Conservation (phyloP, 73 alveolate genomes). For the Blepharisma stoltei region DNA sequence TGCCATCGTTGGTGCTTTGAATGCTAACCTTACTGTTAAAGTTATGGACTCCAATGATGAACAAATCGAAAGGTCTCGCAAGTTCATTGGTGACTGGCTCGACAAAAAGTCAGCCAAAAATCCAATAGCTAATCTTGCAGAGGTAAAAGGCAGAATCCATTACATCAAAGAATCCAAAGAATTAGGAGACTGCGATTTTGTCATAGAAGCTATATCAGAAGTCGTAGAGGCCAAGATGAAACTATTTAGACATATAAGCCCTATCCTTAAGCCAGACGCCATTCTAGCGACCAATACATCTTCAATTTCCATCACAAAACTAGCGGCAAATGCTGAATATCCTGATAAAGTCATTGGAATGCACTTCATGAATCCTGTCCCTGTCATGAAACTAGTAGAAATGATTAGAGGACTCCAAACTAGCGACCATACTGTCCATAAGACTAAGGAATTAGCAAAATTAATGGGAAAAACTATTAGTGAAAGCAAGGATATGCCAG, state of each 20-base stretch:
- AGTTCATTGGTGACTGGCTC: conserved; percentile 65
- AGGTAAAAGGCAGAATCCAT: conserved; percentile 42
- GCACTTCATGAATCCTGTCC: conserved; percentile 98
- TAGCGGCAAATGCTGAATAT: conserved; percentile 80
- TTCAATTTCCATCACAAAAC: conserved; percentile 87
- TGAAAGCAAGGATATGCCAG: conserved; percentile 80
- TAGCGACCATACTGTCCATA: conserved; percentile 65
- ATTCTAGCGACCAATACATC: conserved; percentile 93
- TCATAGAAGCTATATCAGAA: conserved; percentile 87
- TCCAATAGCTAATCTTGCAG: conserved; percentile 54
- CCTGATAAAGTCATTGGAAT: conserved; percentile 88
- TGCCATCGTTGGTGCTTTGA: conserved; percentile 79
- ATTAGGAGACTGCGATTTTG: conserved; percentile 68
- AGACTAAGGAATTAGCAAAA: conserved; percentile 67
- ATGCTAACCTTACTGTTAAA: conserved; percentile 61
- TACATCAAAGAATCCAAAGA: conserved; percentile 37
- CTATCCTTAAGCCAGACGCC: conserved; percentile 52
- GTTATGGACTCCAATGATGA: conserved; percentile 63
- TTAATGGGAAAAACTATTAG: conserved; percentile 77
- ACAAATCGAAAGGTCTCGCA: conserved; percentile 42
- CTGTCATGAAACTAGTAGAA: conserved; percentile 94
- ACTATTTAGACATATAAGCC: conserved; percentile 50
- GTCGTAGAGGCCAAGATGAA: conserved; percentile 58
- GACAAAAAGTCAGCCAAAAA: conserved; percentile 72
- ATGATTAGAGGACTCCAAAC: conserved; percentile 88